Base-by-base conservation (phyloP, 345 rosid genomes). In the Eutrema japonicum region DNA sequence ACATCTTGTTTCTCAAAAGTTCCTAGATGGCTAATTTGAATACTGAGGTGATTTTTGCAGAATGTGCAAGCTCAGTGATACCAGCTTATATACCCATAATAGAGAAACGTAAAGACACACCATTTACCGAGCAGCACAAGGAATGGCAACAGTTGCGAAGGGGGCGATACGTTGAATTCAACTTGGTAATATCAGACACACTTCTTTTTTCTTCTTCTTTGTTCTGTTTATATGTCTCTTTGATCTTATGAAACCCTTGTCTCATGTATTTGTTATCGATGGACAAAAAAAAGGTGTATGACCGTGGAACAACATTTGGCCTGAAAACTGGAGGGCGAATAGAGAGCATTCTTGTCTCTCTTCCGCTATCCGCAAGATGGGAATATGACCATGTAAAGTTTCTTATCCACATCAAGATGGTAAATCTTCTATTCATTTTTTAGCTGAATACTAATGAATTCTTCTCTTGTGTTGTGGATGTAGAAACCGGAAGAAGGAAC, bases 81-180 rank as follows among this genome's bases (percentile, higher is more conserved):
- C 93, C 93, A 33, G 96, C 96, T 66, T 92, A 88, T 74, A 77
- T 92, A 77, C 96, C 97, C 18, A 86, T 95, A 55, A 68, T 92
- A 68, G 92, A 88, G 74, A 92, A 77, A 78, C 84, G 93, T 79
- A 95, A 86, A 77, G 88, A 91, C 49, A 87, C 54, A 7, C 85
- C 89, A 11, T 92, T 84, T 68, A 87, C 85, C 2, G 94, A 95
- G 64, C 72, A 79, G 50, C 87, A 90, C 77, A 92, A 90, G 85
- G 96, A 91, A 26, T 90, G 96, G 92, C 96, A 95, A 74, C 99
- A 95, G 76, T 68, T 95, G 72, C 89, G 96, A n/a, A 76, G 96
- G 74, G 97, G 99, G 4, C 90, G 99, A 66, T 95, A 92, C 70
- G 96, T 95, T 5, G 96, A 94, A 79, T 91, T 94, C 75, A 94